These are phyloP conservation scores for Phalaenopsis equestris DNA, from an alignment of 106 monocot species.

Conservation along the genomic window DNA sequence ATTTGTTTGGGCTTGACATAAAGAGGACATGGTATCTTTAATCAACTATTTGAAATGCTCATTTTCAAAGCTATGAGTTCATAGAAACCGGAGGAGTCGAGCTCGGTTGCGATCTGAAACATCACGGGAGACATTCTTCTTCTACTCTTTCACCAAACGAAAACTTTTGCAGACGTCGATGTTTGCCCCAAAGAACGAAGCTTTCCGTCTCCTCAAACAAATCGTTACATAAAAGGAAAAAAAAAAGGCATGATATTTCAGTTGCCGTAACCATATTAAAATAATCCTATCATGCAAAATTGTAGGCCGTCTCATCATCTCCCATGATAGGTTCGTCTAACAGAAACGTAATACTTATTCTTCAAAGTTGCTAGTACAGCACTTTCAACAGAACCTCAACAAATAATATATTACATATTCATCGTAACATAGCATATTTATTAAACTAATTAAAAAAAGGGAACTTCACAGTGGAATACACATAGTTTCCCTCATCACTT, in stretches of 20 bases:
- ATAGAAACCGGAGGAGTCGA: no score
- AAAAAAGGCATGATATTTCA: background rate
- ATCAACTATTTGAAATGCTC: no score
- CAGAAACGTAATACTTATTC: background rate
- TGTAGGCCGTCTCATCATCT: background rate
- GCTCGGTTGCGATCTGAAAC: no score
- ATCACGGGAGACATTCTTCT: no score
- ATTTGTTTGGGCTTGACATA: no score
- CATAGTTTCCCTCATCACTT: background rate
- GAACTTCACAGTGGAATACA: background rate
- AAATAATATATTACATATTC: background rate
- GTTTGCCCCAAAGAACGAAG: no score
- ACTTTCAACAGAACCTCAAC: background rate
- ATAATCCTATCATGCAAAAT: background rate
- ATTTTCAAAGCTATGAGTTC: no score
- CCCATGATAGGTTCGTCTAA: conserved; percentile 1
- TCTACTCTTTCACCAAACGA: no score
- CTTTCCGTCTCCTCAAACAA: background rate
- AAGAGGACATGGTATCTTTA: no score
- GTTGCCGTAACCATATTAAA: background rate
- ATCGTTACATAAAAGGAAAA: background rate
- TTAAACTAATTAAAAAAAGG: background rate
- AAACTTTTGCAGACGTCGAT: no score
- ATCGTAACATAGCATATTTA: no score
- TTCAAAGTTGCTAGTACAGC: background rate